Evolutionary conservation across 1,284 basidiomycete genomes (phyloP).

Genomic region (Pterula multifida): DNA sequence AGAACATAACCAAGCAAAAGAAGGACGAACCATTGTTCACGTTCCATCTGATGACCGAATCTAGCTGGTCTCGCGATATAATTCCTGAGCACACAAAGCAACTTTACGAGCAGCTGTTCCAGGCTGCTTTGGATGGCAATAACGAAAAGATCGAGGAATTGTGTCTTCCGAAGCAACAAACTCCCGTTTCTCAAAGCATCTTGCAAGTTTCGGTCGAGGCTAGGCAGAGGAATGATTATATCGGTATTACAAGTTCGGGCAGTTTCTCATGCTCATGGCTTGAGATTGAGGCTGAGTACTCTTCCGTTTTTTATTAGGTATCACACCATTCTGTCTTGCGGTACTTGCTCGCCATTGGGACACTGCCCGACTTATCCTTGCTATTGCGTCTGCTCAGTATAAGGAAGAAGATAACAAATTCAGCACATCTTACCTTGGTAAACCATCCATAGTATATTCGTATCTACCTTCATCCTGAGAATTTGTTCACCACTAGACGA

Average conservation of each 20-base stretch:
- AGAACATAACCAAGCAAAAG: not conserved
- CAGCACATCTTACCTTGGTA: constrained; percentile 22
- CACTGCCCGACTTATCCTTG: constrained; percentile 38
- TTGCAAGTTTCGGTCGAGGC: constrained; percentile 31
- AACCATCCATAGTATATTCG: constrained; percentile 2
- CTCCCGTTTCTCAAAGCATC: constrained; percentile 14
- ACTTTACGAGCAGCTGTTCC: constrained; percentile 37
- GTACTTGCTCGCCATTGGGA: constrained; percentile 35
- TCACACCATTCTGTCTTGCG: constrained; percentile 36
- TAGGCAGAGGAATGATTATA: no score
- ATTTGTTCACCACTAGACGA: constrained; percentile 17
- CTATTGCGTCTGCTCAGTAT: constrained; percentile 41
- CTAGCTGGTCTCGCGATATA: not conserved
- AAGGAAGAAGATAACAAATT: constrained; percentile 23
- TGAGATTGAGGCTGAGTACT: no score
- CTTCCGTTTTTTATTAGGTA: constrained; percentile 17
- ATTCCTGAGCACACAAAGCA: constrained; percentile 5
- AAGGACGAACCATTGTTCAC: not conserved
- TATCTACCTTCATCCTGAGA: constrained; percentile 2
- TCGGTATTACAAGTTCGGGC: no score
- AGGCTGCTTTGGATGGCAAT: constrained; percentile 38
- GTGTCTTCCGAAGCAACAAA: constrained; percentile 30
- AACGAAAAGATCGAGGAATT: constrained; percentile 34
- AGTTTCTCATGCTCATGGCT: no score
- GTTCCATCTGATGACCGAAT: not conserved